These are phyloP conservation scores for Plasmodium coatneyi DNA, from an alignment of 169 alveolate species.

Conservation along the genomic window DNA sequence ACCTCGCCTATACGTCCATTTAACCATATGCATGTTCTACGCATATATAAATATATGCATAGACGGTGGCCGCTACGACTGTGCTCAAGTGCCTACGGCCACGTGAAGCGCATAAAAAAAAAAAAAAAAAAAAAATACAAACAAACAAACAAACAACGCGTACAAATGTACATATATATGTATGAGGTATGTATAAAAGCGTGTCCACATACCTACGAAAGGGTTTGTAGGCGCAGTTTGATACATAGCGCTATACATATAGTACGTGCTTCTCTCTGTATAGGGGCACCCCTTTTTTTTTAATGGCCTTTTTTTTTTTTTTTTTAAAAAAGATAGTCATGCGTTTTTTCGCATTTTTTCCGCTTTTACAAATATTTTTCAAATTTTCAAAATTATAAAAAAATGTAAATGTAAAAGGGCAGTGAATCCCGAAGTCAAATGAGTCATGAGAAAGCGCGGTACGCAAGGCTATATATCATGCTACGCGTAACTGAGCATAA, in stretches of 20 bases:
- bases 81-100: background rate
- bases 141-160: background rate
- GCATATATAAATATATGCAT: background rate
- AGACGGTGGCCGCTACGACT: background rate
- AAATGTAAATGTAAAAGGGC: background rate
- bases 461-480: background rate
- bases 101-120: background rate
- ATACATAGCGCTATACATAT: background rate
- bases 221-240: background rate
- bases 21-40: background rate
- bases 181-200: background rate
- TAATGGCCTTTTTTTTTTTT: background rate
- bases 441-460: background rate
- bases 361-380: background rate
- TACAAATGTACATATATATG: constrained; percentile 16
- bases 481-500: background rate
- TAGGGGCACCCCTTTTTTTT: background rate
- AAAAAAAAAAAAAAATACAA: background rate
- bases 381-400: background rate
- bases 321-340: background rate
- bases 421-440: background rate
- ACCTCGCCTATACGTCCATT: background rate
- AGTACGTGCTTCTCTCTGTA: background rate
- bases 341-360: background rate
- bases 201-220: background rate